Percentiles rank a stretch among this genome's conserved stretches.
Evolutionary conservation across 441 rosid genomes (phyloP).

Genomic region (Adansonia gregorii): DNA sequence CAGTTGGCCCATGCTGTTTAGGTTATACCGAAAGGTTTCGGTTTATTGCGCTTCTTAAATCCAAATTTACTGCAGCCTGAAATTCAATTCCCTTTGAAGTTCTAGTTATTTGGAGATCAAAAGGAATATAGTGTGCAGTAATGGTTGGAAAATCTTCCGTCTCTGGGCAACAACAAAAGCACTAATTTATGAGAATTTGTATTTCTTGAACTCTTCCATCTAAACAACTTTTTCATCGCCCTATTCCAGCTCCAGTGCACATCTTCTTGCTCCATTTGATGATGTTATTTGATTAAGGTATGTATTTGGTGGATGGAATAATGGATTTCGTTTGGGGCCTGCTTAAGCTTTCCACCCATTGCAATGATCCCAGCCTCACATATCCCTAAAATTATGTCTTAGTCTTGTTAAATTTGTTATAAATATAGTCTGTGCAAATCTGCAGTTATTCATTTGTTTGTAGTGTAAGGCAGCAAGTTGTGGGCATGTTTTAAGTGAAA

Average conservation of each 20-base stretch:
- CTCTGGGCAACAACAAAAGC: background rate
- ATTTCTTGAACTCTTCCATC: background rate
- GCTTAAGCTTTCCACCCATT: background rate
- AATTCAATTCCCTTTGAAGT: background rate
- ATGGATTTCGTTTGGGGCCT: background rate
- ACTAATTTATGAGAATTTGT: background rate
- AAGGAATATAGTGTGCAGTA: background rate
- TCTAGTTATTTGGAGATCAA: background rate
- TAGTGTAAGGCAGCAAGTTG: background rate
- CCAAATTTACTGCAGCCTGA: background rate
- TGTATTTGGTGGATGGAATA: background rate
- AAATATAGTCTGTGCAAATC: background rate
- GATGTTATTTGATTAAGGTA: background rate
- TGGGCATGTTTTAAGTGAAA: background rate
- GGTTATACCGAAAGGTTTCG: background rate
- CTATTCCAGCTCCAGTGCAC: background rate
- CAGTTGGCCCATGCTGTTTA: background rate
- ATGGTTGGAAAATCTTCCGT: background rate
- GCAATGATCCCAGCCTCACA: background rate
- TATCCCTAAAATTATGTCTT: background rate
- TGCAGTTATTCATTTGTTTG: background rate
- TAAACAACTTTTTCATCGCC: conserved; percentile 1
- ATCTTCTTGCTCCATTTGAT: background rate
- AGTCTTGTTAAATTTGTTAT: background rate
- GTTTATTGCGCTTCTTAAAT: background rate